Percentiles rank a stretch among this genome's conserved stretches.
Evolutionary conservation across 2,329 filamentous ascomycete genomes (phyloP).

Genomic region (Trichoderma sp.): DNA sequence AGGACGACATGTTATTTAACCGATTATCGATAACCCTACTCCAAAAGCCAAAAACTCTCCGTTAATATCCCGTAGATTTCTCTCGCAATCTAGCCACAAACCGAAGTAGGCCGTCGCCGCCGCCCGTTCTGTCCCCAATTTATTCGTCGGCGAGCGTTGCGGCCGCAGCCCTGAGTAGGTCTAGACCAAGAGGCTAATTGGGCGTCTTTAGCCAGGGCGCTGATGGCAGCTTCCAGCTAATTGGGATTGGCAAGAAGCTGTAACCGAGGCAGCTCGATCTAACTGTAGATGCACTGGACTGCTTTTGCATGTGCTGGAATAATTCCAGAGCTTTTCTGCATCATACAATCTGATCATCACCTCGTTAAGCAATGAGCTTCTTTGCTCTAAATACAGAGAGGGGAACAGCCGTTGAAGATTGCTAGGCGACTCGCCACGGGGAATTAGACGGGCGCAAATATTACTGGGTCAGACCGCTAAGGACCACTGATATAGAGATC

Average conservation of each 20-base stretch:
- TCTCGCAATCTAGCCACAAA: background rate
- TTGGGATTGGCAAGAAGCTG: background rate
- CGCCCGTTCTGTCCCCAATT: background rate
- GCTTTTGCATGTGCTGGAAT: background rate
- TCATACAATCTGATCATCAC: background rate
- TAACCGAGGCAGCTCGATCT: background rate
- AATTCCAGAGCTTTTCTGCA: background rate
- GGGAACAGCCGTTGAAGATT: background rate
- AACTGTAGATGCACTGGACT: background rate
- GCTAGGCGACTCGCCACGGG: background rate
- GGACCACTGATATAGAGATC: background rate
- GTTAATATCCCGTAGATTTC: background rate
- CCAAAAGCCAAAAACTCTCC: background rate
- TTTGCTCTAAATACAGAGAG: background rate
- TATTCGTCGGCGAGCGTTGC: background rate
- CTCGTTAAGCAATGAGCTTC: background rate
- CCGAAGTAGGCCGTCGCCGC: background rate
- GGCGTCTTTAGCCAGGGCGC: background rate
- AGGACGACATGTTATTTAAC: background rate
- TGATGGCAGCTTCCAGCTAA: background rate
- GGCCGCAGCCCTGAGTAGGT: background rate
- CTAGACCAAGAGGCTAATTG: background rate
- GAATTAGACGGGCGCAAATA: background rate
- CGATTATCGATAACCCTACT: background rate
- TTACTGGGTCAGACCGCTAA: background rate